phyloP scores from a whole-genome alignment of 176 grass and related monocot species.

The Zea mays region Zm-B73-REFERENCE-NAM-5.0 NC_050103.1:5848501-5849000 shows the following conservation, averaged over 20 bases:
- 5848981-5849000: constrained; percentile 23
- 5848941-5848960: constrained; percentile 23
- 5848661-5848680: not conserved
- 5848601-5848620: constrained; percentile 83
- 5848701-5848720: not conserved
- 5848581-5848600: constrained; percentile 95
- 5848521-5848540: constrained; percentile 87
- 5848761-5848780: constrained; percentile 85
- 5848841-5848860: constrained; percentile 90
- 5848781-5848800: constrained; percentile 79
- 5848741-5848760: constrained; percentile 64
- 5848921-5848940: constrained; percentile 86
- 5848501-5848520: constrained; percentile 74
- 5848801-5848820: constrained; percentile 80
- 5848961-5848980: not conserved
- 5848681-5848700: not conserved
- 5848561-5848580: constrained; percentile 73
- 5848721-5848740: not conserved
- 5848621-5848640: constrained; percentile 6
- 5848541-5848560: constrained; percentile 91
- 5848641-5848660: not conserved
- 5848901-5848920: constrained; percentile 89
- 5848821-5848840: constrained; percentile 74
- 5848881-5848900: constrained; percentile 92
- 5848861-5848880: constrained; percentile 81